These are phyloP conservation scores for Thalassiosira gravida DNA, from an alignment of 352 stramenopile species.

Conservation along the genomic window DNA sequence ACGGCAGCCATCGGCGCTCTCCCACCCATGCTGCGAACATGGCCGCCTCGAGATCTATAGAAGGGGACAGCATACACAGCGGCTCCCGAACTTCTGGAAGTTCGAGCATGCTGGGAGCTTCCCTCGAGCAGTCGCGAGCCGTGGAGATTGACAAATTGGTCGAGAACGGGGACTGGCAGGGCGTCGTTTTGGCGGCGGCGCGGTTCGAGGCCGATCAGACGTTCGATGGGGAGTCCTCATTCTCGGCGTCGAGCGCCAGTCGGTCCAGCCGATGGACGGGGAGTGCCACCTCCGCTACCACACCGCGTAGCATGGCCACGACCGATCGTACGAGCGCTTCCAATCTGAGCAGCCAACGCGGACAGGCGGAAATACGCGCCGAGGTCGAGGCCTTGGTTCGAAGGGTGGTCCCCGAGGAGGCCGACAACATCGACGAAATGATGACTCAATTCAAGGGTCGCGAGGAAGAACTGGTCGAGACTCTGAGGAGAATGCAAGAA, in stretches of 20 bases:
- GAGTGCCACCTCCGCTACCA: no score
- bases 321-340: no score
- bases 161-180: conserved; percentile 73
- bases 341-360: not conserved
- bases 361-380: conserved; percentile 32
- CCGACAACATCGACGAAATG: conserved; percentile 84
- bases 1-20: not conserved
- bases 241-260: no score
- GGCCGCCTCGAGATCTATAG: no score
- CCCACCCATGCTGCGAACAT: conserved; percentile 9
- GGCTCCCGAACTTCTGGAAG: not conserved
- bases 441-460: conserved; percentile 82
- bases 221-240: no score
- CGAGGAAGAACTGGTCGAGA: conserved; percentile 74
- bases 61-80: not conserved
- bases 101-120: not conserved
- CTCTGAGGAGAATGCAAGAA: conserved; percentile 82
- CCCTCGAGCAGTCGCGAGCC: conserved; percentile 6
- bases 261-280: conserved; percentile 24
- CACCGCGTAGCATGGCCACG: no score
- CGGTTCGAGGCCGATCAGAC: no score
- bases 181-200: conserved; percentile 64
- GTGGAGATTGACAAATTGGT: conserved; percentile 68
- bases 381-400: conserved; percentile 77
- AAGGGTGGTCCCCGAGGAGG: conserved; percentile 76